Conservation (phyloP, 2,329 filamentous ascomycete genomes). For the Aspergillus pseudoterreus region DNA sequence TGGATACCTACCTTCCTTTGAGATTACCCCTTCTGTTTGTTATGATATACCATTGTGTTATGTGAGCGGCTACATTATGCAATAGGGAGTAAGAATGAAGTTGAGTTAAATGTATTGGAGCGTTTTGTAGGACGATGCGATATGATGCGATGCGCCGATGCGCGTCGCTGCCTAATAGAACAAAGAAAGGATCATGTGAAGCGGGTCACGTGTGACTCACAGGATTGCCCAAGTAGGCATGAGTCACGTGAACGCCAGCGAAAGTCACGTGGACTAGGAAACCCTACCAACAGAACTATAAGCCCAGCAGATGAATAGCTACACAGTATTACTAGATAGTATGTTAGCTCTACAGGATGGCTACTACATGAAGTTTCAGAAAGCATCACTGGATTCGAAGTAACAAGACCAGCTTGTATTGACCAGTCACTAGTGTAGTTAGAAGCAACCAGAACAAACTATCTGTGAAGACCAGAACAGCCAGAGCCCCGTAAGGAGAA, state of each 20-base stretch:
- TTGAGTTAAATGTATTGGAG: not conserved
- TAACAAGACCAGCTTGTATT: too few species aligned
- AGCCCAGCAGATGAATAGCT: not conserved
- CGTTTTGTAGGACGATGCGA: too few species aligned
- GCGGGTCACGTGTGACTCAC: not conserved
- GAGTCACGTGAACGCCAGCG: too few species aligned
- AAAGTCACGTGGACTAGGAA: not conserved
- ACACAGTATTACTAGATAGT: too few species aligned
- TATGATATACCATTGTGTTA: slow-evolving; percentile 20
- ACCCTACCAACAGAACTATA: not conserved
- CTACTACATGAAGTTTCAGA: too few species aligned
- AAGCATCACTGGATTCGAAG: too few species aligned
- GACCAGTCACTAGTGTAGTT: too few species aligned
- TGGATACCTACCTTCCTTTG: slow-evolving; percentile 9
- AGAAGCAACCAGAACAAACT: too few species aligned
- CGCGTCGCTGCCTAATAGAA: not conserved
- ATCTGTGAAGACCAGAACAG: too few species aligned
- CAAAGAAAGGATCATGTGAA: not conserved
- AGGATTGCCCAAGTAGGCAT: too few species aligned
- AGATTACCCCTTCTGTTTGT: slow-evolving; percentile 9
- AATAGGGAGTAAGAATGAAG: not conserved
- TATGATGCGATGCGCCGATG: too few species aligned
- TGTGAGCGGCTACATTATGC: slow-evolving; percentile 2
- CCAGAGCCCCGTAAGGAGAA: not conserved
- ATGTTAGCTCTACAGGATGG: too few species aligned